Base-by-base conservation (phyloP, 208 protist species). In the Herpetomonas tarakana region DNA sequence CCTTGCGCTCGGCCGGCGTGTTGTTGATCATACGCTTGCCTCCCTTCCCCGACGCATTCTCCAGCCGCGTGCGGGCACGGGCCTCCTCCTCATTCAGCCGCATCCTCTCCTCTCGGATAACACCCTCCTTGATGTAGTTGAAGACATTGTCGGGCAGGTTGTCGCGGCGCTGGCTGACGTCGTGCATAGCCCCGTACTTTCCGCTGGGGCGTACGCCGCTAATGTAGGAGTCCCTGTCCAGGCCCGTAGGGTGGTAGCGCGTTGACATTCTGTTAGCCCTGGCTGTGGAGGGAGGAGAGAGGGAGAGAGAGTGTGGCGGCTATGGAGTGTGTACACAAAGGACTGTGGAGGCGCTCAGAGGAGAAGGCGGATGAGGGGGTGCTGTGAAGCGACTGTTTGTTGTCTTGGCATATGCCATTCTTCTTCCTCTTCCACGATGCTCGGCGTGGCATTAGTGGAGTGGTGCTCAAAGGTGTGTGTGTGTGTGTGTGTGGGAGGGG, bases 121-220 rank as follows among this genome's bases (percentile, higher is more conserved):
- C 90, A 18, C 75, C 72, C 14, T 93, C 83, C 12, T 74, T 72
- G 28, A 96, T 73, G 58, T 71, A 82, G 55, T 63, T 71, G 70
- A 91, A 96, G 27, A 96, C 74, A 53, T 93, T 80, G 25, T 88
- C 83, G 0, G 90, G 90, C 25, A 96, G 59, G 71, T 88, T 92
- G 73, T 96, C 90, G 39, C 90, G 76, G n/a, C 90, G 74, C 56
- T 82, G 71, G 61, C 82, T 81, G 7, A 94, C 83, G 63, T 96
- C 83, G 62, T 93, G 87, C 26, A 78, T 12, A 3, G 62, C 81
- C 1, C 79, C 81, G 71, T 78, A 89, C 50, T 65, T 71, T 47
- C 73, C 74, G 38, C 79, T 69, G 16, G 81, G 81, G 35, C 89
- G 83, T 16, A 95, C 69, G 3, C 86, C 89, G 57, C 73, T 92